phyloP scores from a whole-genome alignment of 2,329 filamentous ascomycete genomes.

The Calonectria pauciramosa region DNA sequence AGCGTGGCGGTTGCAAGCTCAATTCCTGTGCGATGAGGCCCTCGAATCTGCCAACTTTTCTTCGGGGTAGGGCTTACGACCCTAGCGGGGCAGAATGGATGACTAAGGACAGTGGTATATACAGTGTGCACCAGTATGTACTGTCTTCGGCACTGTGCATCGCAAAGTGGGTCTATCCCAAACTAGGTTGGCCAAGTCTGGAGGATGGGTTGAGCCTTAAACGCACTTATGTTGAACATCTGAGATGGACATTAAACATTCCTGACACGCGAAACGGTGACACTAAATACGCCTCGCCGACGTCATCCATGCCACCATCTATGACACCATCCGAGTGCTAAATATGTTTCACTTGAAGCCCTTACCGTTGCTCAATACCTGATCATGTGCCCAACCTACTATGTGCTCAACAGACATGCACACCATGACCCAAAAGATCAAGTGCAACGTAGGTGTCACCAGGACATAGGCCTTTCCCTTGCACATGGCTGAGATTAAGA shows the following conservation, averaged over 20 bases:
- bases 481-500: background rate
- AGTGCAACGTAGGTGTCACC: background rate
- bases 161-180: background rate
- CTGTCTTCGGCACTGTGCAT: conserved; percentile 13
- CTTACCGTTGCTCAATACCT: background rate
- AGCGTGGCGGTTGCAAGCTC: conserved; percentile 44
- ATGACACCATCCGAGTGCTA: background rate
- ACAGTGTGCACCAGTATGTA: conserved; percentile 12
- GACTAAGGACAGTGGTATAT: conserved; percentile 42
- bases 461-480: background rate
- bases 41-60: conserved; percentile 45
- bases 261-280: background rate
- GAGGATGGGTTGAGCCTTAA: background rate
- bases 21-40: conserved; percentile 32
- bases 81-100: conserved; percentile 44
- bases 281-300: background rate
- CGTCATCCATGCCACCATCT: background rate
- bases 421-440: background rate
- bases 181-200: background rate
- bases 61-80: conserved; percentile 50
- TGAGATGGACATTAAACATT: background rate
- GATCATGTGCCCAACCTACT: background rate
- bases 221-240: background rate
- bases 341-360: background rate
- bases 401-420: background rate